Percentiles rank a stretch among this genome's conserved stretches.
Evolutionary conservation across 345 rosid species (phyloP).

Genomic region (Syzygium oleosum): DNA sequence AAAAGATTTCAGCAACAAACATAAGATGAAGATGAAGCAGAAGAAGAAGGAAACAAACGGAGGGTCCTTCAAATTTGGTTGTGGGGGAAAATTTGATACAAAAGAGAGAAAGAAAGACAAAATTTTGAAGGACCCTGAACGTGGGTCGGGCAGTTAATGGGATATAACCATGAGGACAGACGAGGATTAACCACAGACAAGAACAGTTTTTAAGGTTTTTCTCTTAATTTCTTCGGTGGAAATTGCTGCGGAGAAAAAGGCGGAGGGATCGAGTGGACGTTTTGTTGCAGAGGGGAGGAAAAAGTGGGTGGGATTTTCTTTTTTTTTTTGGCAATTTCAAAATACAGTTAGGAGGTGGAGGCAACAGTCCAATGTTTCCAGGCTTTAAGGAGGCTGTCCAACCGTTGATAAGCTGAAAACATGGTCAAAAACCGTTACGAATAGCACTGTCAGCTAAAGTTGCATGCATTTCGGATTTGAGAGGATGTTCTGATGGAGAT

Average conservation of each 20-base stretch:
- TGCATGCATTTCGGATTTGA: neutral
- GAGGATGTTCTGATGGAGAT: neutral
- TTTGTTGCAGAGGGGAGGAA: neutral
- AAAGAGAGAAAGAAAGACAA: neutral
- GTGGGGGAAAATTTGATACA: neutral
- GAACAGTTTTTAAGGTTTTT: neutral
- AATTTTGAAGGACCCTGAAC: slow-evolving; percentile 45
- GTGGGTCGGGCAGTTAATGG: neutral
- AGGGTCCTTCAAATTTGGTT: slow-evolving; percentile 35
- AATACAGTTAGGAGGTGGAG: neutral
- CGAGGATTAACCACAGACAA: slow-evolving; percentile 5
- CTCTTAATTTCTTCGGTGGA: neutral
- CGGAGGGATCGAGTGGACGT: slow-evolving; percentile 16
- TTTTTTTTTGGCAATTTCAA: neutral
- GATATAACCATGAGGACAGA: neutral
- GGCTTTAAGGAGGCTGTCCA: neutral
- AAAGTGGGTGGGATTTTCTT: neutral
- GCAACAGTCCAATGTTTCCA: neutral
- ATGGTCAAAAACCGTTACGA: neutral
- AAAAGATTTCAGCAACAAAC: neutral
- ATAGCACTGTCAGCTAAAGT: neutral
- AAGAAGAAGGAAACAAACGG: neutral
- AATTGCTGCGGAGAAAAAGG: slow-evolving; percentile 14
- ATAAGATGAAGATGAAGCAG: neutral
- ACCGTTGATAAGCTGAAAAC: neutral